A percentile compares a stretch with the other conserved stretches of the same genome.
Conservation (phyloP, 805 yeast species). For the Candida anglica region DNA sequence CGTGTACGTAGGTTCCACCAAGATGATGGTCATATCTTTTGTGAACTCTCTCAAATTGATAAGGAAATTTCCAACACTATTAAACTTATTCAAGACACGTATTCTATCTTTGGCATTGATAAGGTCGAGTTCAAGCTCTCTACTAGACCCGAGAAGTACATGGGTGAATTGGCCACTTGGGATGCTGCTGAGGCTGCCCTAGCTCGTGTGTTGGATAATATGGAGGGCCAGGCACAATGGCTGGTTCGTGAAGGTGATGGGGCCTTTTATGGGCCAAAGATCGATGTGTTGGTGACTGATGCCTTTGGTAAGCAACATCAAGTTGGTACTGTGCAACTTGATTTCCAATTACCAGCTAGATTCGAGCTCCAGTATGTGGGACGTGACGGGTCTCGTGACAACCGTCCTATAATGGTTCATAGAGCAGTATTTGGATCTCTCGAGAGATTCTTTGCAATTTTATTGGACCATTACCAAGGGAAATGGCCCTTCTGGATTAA, state of each 20-base stretch:
- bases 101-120: conserved; percentile 59
- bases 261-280: conserved; percentile 95
- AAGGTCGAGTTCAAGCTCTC: conserved; percentile 60
- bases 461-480: conserved; percentile 86
- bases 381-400: conserved; percentile 44
- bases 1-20: conserved; percentile 95
- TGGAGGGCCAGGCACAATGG: conserved; percentile 56
- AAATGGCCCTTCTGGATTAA: conserved; percentile 98
- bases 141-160: conserved; percentile 79
- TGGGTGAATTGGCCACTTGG: conserved; percentile 82
- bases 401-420: conserved; percentile 90
- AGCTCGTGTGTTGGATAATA: conserved; percentile 49
- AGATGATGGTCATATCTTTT: conserved; percentile 97
- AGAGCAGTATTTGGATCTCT: conserved; percentile 94
- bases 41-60: conserved; percentile 72
- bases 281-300: conserved; percentile 81
- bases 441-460: conserved; percentile 86
- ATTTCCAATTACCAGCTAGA: conserved; percentile 87
- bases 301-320: conserved; percentile 56
- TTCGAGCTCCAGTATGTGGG: conserved; percentile 68
- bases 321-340: conserved; percentile 44
- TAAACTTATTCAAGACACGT: conserved; percentile 69
- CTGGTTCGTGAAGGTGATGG: conserved; percentile 87
- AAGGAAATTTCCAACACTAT: conserved; percentile 71
- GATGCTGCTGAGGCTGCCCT: conserved; percentile 71